Evolutionary conservation across 768 basidiomycete species (phyloP), one percentile per base, ranked within the genome.

Genomic region (Gloeophyllum trabeum): DNA sequence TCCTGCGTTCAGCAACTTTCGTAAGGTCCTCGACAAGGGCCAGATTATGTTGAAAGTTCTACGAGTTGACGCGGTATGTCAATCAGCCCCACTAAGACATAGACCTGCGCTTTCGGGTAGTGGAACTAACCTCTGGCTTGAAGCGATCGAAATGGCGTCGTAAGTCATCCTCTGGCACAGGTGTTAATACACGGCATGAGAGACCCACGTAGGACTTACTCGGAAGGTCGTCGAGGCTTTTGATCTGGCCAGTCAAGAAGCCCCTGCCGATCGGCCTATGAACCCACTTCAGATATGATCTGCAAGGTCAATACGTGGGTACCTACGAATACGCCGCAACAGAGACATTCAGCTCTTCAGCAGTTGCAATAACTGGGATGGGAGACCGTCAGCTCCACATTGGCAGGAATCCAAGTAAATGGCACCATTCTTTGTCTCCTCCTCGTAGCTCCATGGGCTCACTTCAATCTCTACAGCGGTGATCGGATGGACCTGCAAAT

Each of bases 391-490:
- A 7, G 24, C 20, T 24, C 14, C 7, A 37, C 10, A 7, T 21
- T 10, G 7, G 7, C 36, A 10, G 32, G 10, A 23, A 18, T n/a
- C n/a, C 26, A 12, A 24, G 10, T 0, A 18, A 36, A 21, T 25
- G 10, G 28, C 40, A 65, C 67, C 67, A 14, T 67, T 61, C 48
- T 65, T 66, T 13, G 73, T 67, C 41, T 75, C 64, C 19, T 64
- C 61, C 45, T 75, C 73, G 40, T 75, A 76, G 2, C 70, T 64
- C 67, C 75, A 80, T 2, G 73, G 68, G 50, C 75, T 79, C 32
- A 79, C 60, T 54, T 85, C 83, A 40, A 83, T 79, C 54, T 85
- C 80, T 5, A 78, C 74, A 13, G 71, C 63, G 10, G 72, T 64
- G 44, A 81, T 67, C 1, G 73, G 75, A 35, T 70, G 62, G 6